These are phyloP conservation scores for Diaporthe sp. DNA, from an alignment of 2,329 filamentous ascomycete species.

Conservation along the genomic window DNA sequence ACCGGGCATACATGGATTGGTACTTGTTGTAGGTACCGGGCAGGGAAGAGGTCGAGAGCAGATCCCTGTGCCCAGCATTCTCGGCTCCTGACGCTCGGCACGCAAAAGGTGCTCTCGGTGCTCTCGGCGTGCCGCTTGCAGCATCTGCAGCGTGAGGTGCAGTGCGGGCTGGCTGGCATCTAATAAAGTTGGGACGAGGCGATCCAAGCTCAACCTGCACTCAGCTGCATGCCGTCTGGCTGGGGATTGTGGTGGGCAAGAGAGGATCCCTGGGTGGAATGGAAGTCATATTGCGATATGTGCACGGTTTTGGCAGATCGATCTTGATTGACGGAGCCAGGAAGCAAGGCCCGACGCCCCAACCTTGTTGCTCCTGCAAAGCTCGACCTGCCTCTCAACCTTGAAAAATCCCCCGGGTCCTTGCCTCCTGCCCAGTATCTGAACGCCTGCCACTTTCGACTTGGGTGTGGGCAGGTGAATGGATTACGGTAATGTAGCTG, in stretches of 20 bases:
- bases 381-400: neutral
- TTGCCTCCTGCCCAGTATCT: neutral
- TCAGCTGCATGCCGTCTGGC: neutral
- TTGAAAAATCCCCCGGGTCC: neutral
- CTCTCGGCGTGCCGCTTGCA: neutral
- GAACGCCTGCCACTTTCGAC: neutral
- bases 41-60: slow-evolving; percentile 15
- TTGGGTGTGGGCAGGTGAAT: neutral
- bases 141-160: slow-evolving; percentile 4
- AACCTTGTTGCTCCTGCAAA: slow-evolving; percentile 19
- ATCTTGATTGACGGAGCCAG: neutral
- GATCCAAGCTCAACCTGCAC: slow-evolving; percentile 12
- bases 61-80: slow-evolving; percentile 17
- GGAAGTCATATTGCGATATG: slow-evolving; percentile 14
- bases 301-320: slow-evolving; percentile 27
- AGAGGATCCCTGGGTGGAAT: neutral
- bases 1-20: slow-evolving; percentile 7
- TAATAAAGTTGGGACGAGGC: slow-evolving; percentile 21
- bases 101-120: neutral
- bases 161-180: slow-evolving; percentile 5
- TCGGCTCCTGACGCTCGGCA: slow-evolving; percentile 28
- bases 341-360: slow-evolving; percentile 5
- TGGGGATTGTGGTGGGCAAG: slow-evolving; percentile 4
- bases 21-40: neutral
- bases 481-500: neutral